phyloP scores from a whole-genome alignment of 768 basidiomycete species.

The Gyrodon lividus region DNA sequence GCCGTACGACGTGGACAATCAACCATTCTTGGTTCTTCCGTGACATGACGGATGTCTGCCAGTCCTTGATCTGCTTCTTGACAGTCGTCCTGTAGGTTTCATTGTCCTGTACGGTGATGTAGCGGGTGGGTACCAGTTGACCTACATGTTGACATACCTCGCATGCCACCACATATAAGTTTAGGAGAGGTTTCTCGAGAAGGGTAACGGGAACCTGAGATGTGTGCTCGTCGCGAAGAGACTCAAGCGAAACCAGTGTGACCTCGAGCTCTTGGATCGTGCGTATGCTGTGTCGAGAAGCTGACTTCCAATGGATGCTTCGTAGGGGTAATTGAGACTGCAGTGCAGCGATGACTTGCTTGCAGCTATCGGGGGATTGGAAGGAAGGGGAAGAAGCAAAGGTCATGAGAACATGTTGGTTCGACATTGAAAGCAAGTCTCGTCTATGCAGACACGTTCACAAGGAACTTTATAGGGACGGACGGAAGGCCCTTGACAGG shows the following conservation, averaged over 20 bases:
- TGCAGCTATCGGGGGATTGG: slow-evolving; percentile 71
- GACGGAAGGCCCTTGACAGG: too few relatives aligned
- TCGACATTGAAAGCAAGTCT: slow-evolving; percentile 30
- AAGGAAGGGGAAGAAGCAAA: slow-evolving; percentile 64
- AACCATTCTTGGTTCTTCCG: slow-evolving; percentile 92
- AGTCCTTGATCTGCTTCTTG: slow-evolving; percentile 89
- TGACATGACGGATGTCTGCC: slow-evolving; percentile 65
- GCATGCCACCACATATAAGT: slow-evolving; percentile 83
- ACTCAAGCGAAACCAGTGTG: slow-evolving; percentile 65
- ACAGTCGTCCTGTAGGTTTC: slow-evolving; percentile 76
- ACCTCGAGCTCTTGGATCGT: slow-evolving; percentile 91
- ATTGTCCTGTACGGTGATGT: slow-evolving; percentile 41
- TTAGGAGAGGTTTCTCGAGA: slow-evolving; percentile 83
- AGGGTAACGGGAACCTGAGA: slow-evolving; percentile 77
- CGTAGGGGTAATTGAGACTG: slow-evolving; percentile 78
- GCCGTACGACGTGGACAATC: slow-evolving; percentile 80
- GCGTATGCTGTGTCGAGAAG: slow-evolving; percentile 65
- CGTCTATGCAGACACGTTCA: background rate
- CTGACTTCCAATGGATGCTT: slow-evolving; percentile 90
- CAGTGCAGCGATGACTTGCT: slow-evolving; percentile 62
- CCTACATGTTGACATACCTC: slow-evolving; percentile 57
- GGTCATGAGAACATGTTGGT: slow-evolving; percentile 61
- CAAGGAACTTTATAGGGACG: too few relatives aligned
- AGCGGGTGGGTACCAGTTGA: slow-evolving; percentile 7
- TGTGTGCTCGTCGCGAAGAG: slow-evolving; percentile 66